phyloP scores from a whole-genome alignment of 371 early-diverging fungal genomes.

The Entomophthora muscae region DNA sequence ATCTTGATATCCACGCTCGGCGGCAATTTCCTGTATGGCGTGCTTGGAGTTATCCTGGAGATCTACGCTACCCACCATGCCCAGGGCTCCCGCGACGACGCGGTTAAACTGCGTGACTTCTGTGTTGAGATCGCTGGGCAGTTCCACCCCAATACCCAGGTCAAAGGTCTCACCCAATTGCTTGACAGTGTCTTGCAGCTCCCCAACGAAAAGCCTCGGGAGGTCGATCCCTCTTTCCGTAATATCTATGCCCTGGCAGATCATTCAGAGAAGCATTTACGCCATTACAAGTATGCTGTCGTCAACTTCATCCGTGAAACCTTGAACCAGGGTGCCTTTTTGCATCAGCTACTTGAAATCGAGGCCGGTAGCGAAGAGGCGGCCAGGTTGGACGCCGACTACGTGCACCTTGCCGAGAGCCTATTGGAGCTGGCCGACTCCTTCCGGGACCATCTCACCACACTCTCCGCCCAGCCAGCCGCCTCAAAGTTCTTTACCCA shows the following conservation, averaged over 20 bases:
- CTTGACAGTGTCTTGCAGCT: slow-evolving; percentile 32
- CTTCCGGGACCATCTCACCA: not conserved
- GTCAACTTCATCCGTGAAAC: slow-evolving; percentile 26
- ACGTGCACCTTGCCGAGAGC: slow-evolving; percentile 26
- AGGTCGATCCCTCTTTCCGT: slow-evolving; percentile 10
- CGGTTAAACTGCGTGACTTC: slow-evolving; percentile 44
- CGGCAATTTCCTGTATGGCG: slow-evolving; percentile 47
- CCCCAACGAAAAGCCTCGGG: slow-evolving; percentile 40
- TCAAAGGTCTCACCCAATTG: slow-evolving; percentile 39
- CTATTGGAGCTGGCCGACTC: slow-evolving; percentile 27
- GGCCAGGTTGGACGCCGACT: slow-evolving; percentile 29
- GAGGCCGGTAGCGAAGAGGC: slow-evolving; percentile 17
- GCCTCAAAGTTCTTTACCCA: slow-evolving; percentile 32
- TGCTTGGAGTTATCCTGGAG: slow-evolving; percentile 54
- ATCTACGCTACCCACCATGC: slow-evolving; percentile 32
- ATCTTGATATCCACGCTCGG: slow-evolving; percentile 68
- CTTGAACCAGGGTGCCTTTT: slow-evolving; percentile 25
- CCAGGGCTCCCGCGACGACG: slow-evolving; percentile 31
- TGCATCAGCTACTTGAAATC: slow-evolving; percentile 28
- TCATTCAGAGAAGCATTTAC: slow-evolving; percentile 42
- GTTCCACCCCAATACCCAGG: slow-evolving; percentile 45
- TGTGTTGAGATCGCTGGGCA: slow-evolving; percentile 34
- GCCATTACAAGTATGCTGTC: slow-evolving; percentile 55
- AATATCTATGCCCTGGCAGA: slow-evolving; percentile 26
- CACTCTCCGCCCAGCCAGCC: not conserved